Conservation (phyloP, 768 basidiomycete species). For the Dendrothele bispora region DNA sequence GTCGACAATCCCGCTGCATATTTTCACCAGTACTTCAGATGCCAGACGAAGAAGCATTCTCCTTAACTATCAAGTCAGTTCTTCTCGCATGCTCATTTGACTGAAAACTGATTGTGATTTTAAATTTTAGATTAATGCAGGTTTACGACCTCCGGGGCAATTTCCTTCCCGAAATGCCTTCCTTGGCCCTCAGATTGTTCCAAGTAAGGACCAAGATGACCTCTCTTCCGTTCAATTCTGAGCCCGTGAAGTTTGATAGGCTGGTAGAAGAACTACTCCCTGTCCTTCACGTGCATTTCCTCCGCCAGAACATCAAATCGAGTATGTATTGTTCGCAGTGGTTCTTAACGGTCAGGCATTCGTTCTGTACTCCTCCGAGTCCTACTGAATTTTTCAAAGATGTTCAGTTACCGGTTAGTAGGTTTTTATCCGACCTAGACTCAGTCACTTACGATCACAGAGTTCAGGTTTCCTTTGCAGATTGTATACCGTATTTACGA, state of each 20-base stretch:
- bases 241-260: conserved; percentile 75
- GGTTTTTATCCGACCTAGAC: no score
- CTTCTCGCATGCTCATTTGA: no score
- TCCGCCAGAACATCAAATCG: conserved; percentile 92
- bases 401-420: conserved; percentile 90
- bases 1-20: background rate
- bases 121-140: conserved; percentile 94
- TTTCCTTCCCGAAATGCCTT: conserved; percentile 99
- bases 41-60: conserved; percentile 99
- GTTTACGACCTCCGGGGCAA: conserved; percentile 95
- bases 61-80: conserved; percentile 87
- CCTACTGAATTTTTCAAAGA: no score
- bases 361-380: no score
- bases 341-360: conserved; percentile 98
- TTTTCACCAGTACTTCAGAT: conserved; percentile 55
- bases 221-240: conserved; percentile 6
- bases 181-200: conserved; percentile 84
- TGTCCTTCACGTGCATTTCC: conserved; percentile 88
- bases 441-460: no score
- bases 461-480: conserved; percentile 91
- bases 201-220: conserved; percentile 43
- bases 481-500: conserved; percentile 97
- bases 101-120: no score
- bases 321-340: conserved; percentile 99
- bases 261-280: conserved; percentile 91